A percentile compares a stretch with the other conserved stretches of the same genome.
phyloP scores from a whole-genome alignment of 768 basidiomycete species.

The Leucogyrophana mollusca region DNA sequence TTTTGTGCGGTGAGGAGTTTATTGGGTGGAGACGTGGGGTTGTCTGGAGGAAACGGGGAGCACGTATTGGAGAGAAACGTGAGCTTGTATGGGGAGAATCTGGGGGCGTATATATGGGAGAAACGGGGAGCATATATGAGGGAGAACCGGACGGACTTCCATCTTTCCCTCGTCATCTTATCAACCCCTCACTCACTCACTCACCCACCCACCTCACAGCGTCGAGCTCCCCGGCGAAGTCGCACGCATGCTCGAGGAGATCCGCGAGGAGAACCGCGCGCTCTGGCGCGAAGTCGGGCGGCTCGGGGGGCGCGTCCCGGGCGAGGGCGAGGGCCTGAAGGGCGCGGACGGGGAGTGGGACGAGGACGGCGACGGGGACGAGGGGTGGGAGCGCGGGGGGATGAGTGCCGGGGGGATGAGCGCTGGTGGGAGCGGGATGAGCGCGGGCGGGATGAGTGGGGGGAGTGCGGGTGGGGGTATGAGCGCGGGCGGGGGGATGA shows the following conservation, averaged over 20 bases:
- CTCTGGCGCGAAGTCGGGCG: constrained; percentile 42
- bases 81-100: too few species aligned
- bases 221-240: constrained; percentile 84
- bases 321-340: too few species aligned
- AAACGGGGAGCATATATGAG: too few species aligned
- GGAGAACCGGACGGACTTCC: too few species aligned
- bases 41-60: too few species aligned
- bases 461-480: constrained; percentile 18
- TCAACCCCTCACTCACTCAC: constrained; percentile 4
- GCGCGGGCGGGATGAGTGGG: background rate
- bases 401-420: constrained; percentile 1
- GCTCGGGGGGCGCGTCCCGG: constrained; percentile 20
- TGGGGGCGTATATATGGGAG: too few species aligned
- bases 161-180: too few species aligned
- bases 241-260: constrained; percentile 46
- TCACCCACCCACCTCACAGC: constrained; percentile 48
- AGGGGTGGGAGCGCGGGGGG: constrained; percentile 8
- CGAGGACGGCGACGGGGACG: background rate
- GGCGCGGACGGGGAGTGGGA: constrained; percentile 7
- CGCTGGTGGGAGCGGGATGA: background rate
- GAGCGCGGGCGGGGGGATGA: constrained; percentile 3
- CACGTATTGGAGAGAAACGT: too few species aligned
- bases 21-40: too few species aligned
- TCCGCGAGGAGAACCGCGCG: constrained; percentile 71
- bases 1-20: too few species aligned